A percentile compares a stretch with the other conserved stretches of the same genome.
Evolutionary conservation across 2,329 filamentous ascomycete species (phyloP).

Genomic region (Paracoccidioides lutzii): DNA sequence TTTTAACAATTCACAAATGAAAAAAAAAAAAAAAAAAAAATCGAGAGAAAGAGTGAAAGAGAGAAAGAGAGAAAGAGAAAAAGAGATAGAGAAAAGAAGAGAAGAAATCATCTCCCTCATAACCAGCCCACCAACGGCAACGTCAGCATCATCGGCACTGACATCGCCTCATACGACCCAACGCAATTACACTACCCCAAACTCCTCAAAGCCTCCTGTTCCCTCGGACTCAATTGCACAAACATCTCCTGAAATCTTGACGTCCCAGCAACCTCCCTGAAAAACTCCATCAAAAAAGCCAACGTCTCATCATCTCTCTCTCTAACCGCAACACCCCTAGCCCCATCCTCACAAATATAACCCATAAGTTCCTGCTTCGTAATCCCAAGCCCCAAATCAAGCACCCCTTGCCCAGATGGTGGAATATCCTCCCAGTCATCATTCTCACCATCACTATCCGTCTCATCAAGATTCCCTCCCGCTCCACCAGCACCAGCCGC

Average conservation of each 20-base stretch:
- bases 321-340: slow-evolving; percentile 40
- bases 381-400: slow-evolving; percentile 60
- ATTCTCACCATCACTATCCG: slow-evolving; percentile 56
- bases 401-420: slow-evolving; percentile 40
- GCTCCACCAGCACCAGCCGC: slow-evolving; percentile 35
- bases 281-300: slow-evolving; percentile 70
- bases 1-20: no score
- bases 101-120: no score
- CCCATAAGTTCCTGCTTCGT: slow-evolving; percentile 71
- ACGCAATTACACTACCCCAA: background rate
- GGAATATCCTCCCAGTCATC: slow-evolving; percentile 85
- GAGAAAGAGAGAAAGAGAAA: no score
- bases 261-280: slow-evolving; percentile 44
- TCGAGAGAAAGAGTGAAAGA: no score
- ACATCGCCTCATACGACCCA: no score
- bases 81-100: no score
- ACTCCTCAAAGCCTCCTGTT: slow-evolving; percentile 31
- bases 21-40: no score
- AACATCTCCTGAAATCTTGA: slow-evolving; percentile 45
- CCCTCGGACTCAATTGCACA: slow-evolving; percentile 39
- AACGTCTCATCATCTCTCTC: slow-evolving; percentile 84
- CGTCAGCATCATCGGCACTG: no score
- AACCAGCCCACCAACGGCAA: no score
- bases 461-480: slow-evolving; percentile 35
- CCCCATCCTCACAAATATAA: slow-evolving; percentile 46